Conservation (phyloP, 1,139 yeast genomes). For the Zygotorulaspora mrakii region DNA sequence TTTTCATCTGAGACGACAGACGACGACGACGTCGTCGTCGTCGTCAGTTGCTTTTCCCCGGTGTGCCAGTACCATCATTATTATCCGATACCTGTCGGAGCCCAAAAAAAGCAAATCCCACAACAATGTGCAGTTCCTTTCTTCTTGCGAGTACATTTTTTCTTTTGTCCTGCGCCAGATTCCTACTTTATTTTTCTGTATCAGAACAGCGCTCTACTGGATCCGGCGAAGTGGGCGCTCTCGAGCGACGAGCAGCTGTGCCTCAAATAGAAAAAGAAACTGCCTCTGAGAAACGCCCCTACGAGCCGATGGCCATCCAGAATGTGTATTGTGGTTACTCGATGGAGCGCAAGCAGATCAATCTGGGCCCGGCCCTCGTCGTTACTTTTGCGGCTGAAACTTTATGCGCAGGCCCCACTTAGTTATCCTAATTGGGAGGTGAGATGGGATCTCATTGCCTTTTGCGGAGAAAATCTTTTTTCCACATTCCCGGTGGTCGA, state of each 20-base stretch:
- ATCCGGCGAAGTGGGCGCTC: constrained; percentile 1
- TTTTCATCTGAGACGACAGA: too few species aligned
- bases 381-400: neutral
- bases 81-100: neutral
- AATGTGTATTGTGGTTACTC: constrained; percentile 1
- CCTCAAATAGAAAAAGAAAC: constrained; percentile 1
- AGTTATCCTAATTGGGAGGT: neutral
- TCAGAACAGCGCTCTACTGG: too few species aligned
- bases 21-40: neutral
- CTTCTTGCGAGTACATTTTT: too few species aligned
- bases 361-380: neutral
- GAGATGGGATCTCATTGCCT: neutral
- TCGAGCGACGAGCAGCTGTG: constrained; percentile 2
- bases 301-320: neutral
- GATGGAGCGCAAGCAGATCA: neutral
- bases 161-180: neutral
- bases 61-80: too few species aligned
- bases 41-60: neutral
- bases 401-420: neutral
- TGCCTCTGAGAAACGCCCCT: neutral
- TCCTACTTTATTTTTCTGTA: too few species aligned
- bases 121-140: neutral
- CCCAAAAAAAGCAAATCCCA: too few species aligned
- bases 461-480: too few species aligned
- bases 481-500: too few species aligned